Base-by-base conservation (phyloP, 257 asterid genomes). In the Agastache rugosa region DNA sequence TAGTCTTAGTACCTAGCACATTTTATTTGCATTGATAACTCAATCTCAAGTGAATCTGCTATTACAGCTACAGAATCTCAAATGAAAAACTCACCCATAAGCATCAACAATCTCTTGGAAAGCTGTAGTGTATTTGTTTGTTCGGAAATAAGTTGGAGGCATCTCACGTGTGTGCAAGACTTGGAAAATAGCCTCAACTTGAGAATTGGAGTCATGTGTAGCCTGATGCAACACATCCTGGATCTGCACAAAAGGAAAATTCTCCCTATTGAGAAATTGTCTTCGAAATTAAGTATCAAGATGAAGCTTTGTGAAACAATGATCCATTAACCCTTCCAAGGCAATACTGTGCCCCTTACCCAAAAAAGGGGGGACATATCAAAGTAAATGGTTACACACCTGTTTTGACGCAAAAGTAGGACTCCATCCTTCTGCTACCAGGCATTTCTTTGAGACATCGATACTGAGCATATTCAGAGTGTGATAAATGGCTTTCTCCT, bases 381-480 rank as follows among this genome's bases (percentile, higher is more conserved):
- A 17, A 8, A 75, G 8, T 31, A 47, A 51, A 73, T 23, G 41
- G n/a, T 53, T 23, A 45, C 65, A 58, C 23, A 91, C 99, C 97
- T 95, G 90, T 76, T 89, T 86, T 41, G 93, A 77, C 17, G 99
- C 99, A 85, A 88, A 95, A 81, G 86, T 87, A 73, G 99, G 99
- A 85, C 98, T 90, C 98, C 99, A 95, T 31, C 99, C 99, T 87
- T 95, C 99, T 50, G 97, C 99, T 61, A 95, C 99, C 27, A 95
- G 94, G 79, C 99, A 92, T 89, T 92, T 95, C 88, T 88, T 92
- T 55, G 96, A 82, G 74, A 95, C 99, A 62, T 95, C 99, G 77
- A 92, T 88, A 85, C 99, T 95, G 75, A 95, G 98, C 99, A 92
- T 92, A 84, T 92, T 95, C 71, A 95, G 93, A 27, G 97, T 95